Conservation (phyloP, 2,329 filamentous ascomycete species). For the Lachnellula cervina region DNA sequence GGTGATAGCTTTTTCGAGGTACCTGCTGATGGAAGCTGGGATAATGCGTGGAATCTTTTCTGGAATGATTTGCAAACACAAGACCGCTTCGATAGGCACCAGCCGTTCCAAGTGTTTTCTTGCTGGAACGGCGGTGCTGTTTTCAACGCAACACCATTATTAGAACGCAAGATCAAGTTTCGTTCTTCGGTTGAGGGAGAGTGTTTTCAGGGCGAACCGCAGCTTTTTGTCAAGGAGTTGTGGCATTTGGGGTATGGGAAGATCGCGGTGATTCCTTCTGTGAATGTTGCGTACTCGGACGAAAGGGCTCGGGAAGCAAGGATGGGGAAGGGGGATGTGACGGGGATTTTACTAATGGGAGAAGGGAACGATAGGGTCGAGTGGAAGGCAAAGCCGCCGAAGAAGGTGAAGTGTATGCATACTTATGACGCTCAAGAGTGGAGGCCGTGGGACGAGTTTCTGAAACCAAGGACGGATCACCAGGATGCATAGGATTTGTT, state of each 20-base stretch:
- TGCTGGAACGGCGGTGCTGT: constrained; percentile 56
- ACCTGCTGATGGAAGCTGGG: constrained; percentile 45
- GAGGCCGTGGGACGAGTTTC: constrained; percentile 8
- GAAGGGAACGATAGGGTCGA: constrained; percentile 5
- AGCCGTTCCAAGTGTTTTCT: constrained; percentile 55
- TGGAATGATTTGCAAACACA: constrained; percentile 41
- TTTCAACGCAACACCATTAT: constrained; percentile 44
- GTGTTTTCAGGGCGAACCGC: constrained; percentile 51
- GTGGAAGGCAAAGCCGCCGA: constrained; percentile 12
- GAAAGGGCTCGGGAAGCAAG: constrained; percentile 43
- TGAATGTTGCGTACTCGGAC: constrained; percentile 52
- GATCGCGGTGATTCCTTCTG: constrained; percentile 51
- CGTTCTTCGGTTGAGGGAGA: constrained; percentile 38
- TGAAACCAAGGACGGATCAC: background rate
- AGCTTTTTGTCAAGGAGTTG: constrained; percentile 53
- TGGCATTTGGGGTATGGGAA: constrained; percentile 46
- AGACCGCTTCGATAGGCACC: constrained; percentile 30
- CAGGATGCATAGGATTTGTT: too few relatives aligned
- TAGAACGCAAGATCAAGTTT: constrained; percentile 42
- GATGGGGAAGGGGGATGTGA: constrained; percentile 44
- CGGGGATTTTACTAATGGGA: constrained; percentile 7
- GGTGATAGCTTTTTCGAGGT: constrained; percentile 54
- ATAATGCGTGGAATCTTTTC: constrained; percentile 47
- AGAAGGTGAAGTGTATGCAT: constrained; percentile 16
- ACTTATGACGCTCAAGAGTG: constrained; percentile 9